Percentiles rank a stretch among this genome's conserved stretches.
phyloP scores from a whole-genome alignment of 306 rosid genomes.

The Citrullus amarus region DNA sequence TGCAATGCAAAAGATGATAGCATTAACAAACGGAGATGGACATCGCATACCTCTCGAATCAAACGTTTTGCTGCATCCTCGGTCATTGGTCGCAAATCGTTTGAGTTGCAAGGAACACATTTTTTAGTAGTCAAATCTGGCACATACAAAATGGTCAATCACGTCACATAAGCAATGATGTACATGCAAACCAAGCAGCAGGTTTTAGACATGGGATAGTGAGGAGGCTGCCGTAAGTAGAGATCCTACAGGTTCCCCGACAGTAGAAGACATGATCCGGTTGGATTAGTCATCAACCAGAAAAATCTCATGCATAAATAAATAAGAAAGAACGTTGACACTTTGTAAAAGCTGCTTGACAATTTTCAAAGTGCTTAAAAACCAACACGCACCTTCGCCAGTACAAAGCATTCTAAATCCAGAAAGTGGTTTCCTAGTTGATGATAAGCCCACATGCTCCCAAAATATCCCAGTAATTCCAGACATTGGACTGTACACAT shows the following conservation, averaged over 20 bases:
- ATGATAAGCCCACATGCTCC: constrained; percentile 29
- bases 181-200: neutral
- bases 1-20: constrained; percentile 1
- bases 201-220: neutral
- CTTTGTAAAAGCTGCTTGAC: neutral
- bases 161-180: neutral
- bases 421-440: constrained; percentile 32
- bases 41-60: constrained; percentile 37
- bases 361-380: constrained; percentile 5
- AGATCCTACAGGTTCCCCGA: neutral
- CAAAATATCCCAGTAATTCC: constrained; percentile 27
- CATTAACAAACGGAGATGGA: neutral
- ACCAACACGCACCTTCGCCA: constrained; percentile 41
- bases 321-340: neutral
- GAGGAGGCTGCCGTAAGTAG: neutral
- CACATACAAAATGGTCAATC: neutral
- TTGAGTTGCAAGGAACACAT: constrained; percentile 63
- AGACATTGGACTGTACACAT: constrained; percentile 28
- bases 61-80: constrained; percentile 43
- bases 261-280: neutral
- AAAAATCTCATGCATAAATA: neutral
- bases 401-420: constrained; percentile 51
- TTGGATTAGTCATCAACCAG: neutral
- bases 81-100: constrained; percentile 64
- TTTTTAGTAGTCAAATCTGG: constrained; percentile 51